A percentile compares a stretch with the other conserved stretches of the same genome.
Evolutionary conservation across 257 asterid species (phyloP).

Genomic region (Thymus mandschuricus): DNA sequence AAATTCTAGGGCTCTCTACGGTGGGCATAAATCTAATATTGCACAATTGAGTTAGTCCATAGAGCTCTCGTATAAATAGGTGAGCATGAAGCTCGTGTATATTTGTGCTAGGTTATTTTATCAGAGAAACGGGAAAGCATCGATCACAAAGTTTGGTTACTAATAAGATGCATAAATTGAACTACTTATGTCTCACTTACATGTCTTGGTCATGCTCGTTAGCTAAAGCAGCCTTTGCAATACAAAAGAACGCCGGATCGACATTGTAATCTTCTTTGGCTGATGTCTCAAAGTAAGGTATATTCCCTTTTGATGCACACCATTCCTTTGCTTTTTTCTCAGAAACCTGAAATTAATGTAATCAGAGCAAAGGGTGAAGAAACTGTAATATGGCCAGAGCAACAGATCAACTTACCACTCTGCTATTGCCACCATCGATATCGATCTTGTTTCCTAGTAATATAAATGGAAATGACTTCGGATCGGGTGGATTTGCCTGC

Average conservation of each 20-base stretch:
- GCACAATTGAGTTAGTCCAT: constrained; percentile 5
- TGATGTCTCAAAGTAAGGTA: constrained; percentile 97
- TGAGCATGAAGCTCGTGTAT: constrained; percentile 13
- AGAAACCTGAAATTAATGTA: constrained; percentile 63
- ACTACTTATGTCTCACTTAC: constrained; percentile 51
- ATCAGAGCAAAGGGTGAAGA: constrained; percentile 25
- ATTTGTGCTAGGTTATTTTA: background rate
- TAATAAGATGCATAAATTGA: background rate
- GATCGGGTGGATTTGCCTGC: constrained; percentile 95
- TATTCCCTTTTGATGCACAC: constrained; percentile 96
- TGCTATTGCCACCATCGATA: constrained; percentile 97
- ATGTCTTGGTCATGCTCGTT: constrained; percentile 94
- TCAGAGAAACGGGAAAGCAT: constrained; percentile 9
- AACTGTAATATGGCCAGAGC: constrained; percentile 8
- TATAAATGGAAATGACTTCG: constrained; percentile 91
- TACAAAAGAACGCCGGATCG: constrained; percentile 85
- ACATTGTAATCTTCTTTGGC: constrained; percentile 97
- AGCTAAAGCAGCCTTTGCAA: constrained; percentile 94
- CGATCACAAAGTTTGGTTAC: constrained; percentile 6
- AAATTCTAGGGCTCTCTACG: background rate
- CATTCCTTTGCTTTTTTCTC: constrained; percentile 96
- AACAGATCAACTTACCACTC: constrained; percentile 71
- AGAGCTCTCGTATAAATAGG: background rate
- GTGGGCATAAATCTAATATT: constrained; percentile 3
- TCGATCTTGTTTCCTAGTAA: constrained; percentile 96